Evolutionary conservation across 2,329 filamentous ascomycete genomes (phyloP).

Genomic region (Rhinocladiella mackenziei): DNA sequence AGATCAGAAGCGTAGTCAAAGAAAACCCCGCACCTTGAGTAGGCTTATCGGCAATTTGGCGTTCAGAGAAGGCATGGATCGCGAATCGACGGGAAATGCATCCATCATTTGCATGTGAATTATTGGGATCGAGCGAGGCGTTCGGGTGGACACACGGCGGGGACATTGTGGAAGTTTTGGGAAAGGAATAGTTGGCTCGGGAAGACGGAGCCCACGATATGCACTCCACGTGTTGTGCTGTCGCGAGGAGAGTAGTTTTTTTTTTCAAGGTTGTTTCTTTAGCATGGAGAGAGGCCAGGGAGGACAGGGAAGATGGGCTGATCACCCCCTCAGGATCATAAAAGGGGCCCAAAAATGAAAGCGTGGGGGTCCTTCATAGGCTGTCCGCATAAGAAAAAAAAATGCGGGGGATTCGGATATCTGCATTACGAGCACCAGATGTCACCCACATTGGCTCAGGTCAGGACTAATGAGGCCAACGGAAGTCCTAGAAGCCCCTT

Average conservation of each 20-base stretch:
- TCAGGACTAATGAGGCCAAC: neutral
- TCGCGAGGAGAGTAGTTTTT: conserved; percentile 1
- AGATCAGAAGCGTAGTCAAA: conserved; percentile 78
- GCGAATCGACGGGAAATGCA: too few relatives aligned
- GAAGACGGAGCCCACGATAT: conserved; percentile 4
- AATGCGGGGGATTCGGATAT: conserved; percentile 20
- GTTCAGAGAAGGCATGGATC: too few relatives aligned
- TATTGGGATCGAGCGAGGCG: too few relatives aligned
- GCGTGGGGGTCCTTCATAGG: conserved; percentile 16
- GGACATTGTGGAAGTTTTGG: conserved; percentile 11
- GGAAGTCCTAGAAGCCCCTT: neutral
- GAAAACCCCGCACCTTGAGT: conserved; percentile 70
- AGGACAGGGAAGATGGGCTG: neutral
- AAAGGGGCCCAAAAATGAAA: conserved; percentile 11
- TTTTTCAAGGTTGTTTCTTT: too few relatives aligned
- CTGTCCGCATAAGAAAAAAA: neutral
- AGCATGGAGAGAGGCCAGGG: too few relatives aligned
- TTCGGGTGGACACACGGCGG: too few relatives aligned
- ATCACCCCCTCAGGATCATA: conserved; percentile 2
- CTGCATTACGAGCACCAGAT: conserved; percentile 9
- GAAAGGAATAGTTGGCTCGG: conserved; percentile 3
- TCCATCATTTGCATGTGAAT: too few relatives aligned
- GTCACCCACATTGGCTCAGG: conserved; percentile 3
- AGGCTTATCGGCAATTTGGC: neutral
- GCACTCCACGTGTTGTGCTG: conserved; percentile 17